Conservation (phyloP, 2,329 filamentous ascomycete genomes). For the Talaromyces atroroseus region DNA sequence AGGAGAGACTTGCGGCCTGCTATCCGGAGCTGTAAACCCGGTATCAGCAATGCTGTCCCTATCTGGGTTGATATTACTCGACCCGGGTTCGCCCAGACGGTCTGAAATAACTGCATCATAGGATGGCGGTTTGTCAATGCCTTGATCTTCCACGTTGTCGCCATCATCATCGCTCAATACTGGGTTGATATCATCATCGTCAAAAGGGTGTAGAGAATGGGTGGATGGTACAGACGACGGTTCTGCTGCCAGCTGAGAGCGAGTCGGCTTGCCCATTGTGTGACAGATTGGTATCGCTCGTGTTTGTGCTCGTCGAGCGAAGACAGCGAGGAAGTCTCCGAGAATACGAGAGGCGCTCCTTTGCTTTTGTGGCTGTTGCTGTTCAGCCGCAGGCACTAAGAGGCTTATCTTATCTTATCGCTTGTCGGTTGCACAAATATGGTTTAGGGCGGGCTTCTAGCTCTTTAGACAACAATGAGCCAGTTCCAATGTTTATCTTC, state of each 20-base stretch:
- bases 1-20: not conserved
- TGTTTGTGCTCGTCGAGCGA: not conserved
- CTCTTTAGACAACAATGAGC: not conserved
- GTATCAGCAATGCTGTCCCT: not conserved
- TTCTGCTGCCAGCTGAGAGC: not conserved
- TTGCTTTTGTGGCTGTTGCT: not conserved
- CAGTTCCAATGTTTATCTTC: not conserved
- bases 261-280: conserved; percentile 4
- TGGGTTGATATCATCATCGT: not conserved
- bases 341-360: not conserved
- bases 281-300: no score
- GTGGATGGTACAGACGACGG: conserved; percentile 2
- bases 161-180: not conserved
- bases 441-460: not conserved
- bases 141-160: not conserved
- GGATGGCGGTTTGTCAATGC: conserved; percentile 6
- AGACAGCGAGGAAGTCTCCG: not conserved
- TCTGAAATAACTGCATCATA: conserved; percentile 9
- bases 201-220: conserved; percentile 9
- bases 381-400: not conserved
- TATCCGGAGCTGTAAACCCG: not conserved
- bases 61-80: not conserved
- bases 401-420: not conserved
- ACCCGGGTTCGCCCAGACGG: not conserved
- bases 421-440: not conserved